Base-by-base conservation (phyloP, 2,329 filamentous ascomycete species). In the Botrytis aclada region DNA sequence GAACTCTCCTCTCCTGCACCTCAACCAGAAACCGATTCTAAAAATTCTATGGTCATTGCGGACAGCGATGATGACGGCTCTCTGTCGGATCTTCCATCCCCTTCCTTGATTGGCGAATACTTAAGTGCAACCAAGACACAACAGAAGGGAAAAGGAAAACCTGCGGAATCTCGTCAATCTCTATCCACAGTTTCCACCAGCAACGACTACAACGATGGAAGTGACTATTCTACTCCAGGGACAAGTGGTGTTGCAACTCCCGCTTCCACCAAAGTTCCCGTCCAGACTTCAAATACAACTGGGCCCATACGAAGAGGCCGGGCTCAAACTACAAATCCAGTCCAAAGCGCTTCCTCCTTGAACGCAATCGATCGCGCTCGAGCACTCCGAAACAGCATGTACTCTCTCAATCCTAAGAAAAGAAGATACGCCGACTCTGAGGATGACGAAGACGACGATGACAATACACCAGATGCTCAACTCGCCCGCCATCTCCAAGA, bases 171-270 rank as follows among this genome's bases (percentile, higher is more conserved):
- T 34, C 77, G 81, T 2, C 80, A 81, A 54, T 82, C 84, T 39
- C 77, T 83, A 8, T 83, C 82, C 34, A 84, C 84, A 4, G 75
- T 80, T 43, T 81, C 82, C 9, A 81, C 82, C 47, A 80, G 80
- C 16, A 80, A 81, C 43, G 80, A 83, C 34, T 56, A 67, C 70
- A 84, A 84, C 71, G 82, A 83, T 9, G 86, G 83, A 18, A 83
- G 84, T 54, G 86, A 85, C 29, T 87, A 86, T 77, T 89, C 88
- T 73, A 92, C 90, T 5, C 89, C 89, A 7, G 87, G 84, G 54
- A 92, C 90, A 32, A 90, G 88, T 80, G 84, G 85, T 71, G 82
- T 84, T 64, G 84, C 83, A 29, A 90, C 89, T 16, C 89, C 78
- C 25, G 77, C 34, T 82, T 61, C 71, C 37, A 84, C 84, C 14